Evolutionary conservation across 2,329 filamentous ascomycete genomes (phyloP), one percentile per base, ranked within the genome.

Genomic region (Coleophoma crateriformis): DNA sequence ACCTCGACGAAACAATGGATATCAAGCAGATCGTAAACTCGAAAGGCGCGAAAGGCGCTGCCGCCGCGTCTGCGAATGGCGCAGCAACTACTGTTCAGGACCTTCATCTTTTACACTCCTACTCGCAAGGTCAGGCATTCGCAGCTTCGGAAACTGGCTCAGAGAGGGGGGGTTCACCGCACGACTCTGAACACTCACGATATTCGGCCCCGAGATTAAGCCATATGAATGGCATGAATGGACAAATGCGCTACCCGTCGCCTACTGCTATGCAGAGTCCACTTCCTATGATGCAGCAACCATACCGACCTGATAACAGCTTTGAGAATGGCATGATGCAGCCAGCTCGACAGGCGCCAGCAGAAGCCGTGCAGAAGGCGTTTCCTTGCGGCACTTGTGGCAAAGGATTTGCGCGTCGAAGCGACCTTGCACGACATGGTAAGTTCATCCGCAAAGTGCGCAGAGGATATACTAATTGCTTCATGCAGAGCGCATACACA

Each of bases 341-440:
- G 15, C 64, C 63, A 50, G 58, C 56, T 43, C 47, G 53, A 46
- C 47, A 45, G 42, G 50, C 55, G 27, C 41, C 58, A 35, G 53
- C 49, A 20, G 59, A 63, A 34, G 48, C 43, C 15, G 54, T 53
- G 32, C 68, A 62, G 55, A 88, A 96, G 71, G 84, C 88, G 1
- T 96, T 94, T 64, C 85, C 90, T 19, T 99, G 94, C 71, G 87
- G 84, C 56, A 92, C 87, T 3, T 99, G 94, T 67, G 80, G 79
- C 50, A 97, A 97, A 70, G 87, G 87, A 20, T 99, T 99, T 67
- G 94, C 94, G 47, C 78, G 94, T 62, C 81, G 94, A 57, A 97
- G 92, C 70, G 94, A 99, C 71, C 81, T 97, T 46, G 90, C 91
- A 55, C 82, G 94, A 62, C 94, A 99, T 71, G 92, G 92, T 96